Evolutionary conservation across 139 green algal genomes (phyloP).

Genomic region (Desmodesmus armatus): DNA sequence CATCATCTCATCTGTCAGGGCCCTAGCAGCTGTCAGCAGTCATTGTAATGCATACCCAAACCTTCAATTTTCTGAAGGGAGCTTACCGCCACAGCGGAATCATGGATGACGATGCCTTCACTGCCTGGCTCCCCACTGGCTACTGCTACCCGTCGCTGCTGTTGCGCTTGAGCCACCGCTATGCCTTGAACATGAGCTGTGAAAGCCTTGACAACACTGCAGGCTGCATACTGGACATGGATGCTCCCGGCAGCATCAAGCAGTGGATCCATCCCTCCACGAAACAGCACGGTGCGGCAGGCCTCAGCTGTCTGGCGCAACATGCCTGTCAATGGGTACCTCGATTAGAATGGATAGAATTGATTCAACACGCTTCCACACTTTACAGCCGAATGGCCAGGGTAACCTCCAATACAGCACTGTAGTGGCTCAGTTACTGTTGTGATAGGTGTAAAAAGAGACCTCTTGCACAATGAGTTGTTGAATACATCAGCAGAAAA

Average conservation of each 20-base stretch:
- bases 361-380: too few relatives aligned
- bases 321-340: too few relatives aligned
- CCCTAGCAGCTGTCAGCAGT: neutral
- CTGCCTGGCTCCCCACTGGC: too few relatives aligned
- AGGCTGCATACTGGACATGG: slow-evolving; percentile 24
- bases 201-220: slow-evolving; percentile 14
- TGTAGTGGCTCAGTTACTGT: too few relatives aligned
- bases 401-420: too few relatives aligned
- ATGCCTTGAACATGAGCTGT: neutral
- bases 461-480: too few relatives aligned
- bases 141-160: too few relatives aligned
- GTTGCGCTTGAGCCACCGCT: neutral
- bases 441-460: too few relatives aligned
- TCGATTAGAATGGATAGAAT: too few relatives aligned
- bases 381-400: too few relatives aligned
- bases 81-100: slow-evolving; percentile 37
- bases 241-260: neutral
- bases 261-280: neutral
- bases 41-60: neutral
- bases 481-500: too few relatives aligned
- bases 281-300: slow-evolving; percentile 7
- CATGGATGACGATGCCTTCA: slow-evolving; percentile 33
- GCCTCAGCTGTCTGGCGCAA: neutral
- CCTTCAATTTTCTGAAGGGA: neutral
- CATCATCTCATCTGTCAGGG: neutral